Evolutionary conservation across 768 basidiomycete genomes (phyloP).

Genomic region (Boletus vermiculosoides): DNA sequence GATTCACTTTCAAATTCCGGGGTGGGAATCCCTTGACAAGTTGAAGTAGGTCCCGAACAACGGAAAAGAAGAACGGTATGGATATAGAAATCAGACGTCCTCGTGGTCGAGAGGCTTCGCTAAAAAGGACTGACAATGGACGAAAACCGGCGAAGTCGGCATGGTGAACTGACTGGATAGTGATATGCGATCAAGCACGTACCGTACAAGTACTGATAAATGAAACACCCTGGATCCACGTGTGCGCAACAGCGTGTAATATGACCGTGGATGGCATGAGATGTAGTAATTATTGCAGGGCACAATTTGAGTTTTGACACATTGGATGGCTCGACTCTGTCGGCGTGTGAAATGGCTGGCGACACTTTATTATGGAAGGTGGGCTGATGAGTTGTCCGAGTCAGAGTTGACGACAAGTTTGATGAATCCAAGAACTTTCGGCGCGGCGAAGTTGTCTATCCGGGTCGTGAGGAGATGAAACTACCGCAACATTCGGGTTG

Average conservation of each 20-base stretch:
- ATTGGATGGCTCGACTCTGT: not conserved
- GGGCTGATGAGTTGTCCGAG: not conserved
- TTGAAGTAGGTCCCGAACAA: not conserved
- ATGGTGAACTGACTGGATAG: not conserved
- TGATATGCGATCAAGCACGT: not conserved
- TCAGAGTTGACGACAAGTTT: not conserved
- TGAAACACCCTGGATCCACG: not conserved
- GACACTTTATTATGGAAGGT: constrained; percentile 1
- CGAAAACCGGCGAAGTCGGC: not conserved
- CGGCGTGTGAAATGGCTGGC: constrained; percentile 16
- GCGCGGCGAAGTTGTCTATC: not conserved
- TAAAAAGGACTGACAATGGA: no score
- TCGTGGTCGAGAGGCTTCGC: constrained; percentile 1
- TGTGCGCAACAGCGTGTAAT: not conserved
- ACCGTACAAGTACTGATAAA: not conserved
- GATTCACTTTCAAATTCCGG: not conserved
- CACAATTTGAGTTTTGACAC: constrained; percentile 13
- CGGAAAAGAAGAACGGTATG: not conserved
- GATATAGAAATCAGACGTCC: not conserved
- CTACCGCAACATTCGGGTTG: not conserved
- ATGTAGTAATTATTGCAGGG: not conserved
- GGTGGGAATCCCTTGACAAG: not conserved
- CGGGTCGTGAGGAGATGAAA: constrained; percentile 6
- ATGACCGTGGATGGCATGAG: constrained; percentile 8
- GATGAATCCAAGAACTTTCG: not conserved